Base-by-base conservation (phyloP, 352 stramenopile genomes). In the Phytophthora pseudosyringae region DNA sequence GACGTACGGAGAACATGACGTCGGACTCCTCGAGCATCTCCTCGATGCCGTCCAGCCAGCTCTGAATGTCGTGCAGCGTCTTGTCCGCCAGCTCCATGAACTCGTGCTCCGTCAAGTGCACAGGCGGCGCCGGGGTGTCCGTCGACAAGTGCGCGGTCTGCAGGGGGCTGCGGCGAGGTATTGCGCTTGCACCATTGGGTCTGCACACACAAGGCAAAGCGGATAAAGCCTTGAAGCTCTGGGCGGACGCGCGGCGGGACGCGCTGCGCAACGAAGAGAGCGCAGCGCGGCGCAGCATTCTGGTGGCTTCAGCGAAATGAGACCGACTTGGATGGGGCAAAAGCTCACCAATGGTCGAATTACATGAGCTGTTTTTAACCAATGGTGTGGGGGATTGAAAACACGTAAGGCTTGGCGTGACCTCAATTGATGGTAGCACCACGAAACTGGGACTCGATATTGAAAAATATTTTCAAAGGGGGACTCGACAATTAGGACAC, bases 1-100 rank as follows among this genome's bases (percentile, higher is more conserved):
- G 18, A 74, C 81, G 13, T 67, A 95, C 88, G 50, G 86, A 74
- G 41, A 91, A 80, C 45, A 87, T 83, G 60, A 95, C 75, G 64
- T 95, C 88, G 12, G 82, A 88, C 31, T 95, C 86, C 5, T 93
- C 86, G 1, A 95, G 75, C 81, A 94, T 93, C 60, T 93, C 86
- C 46, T 95, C 88, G 29, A 95, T 82, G 38, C 86, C 88, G 57
- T 94, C 88, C 40, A 95, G 56, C 81, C 82, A 91, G 49, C 71
- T 82, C 60, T 92, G 71, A 64, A 95, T 91, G 5, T 82, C 73
- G 52, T 91, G 73, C 66, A 95, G 69, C 47, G 84, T 83, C 35
- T 76, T 69, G 62, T 95, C 88, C 29, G 84, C 87, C 35, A 93
- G 67, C 62, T 92, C 79, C 69, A 93, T 59, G 64, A 94, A 95